phyloP scores from a whole-genome alignment of 2,329 filamentous ascomycete genomes.

The Alternaria ventricosa region DNA sequence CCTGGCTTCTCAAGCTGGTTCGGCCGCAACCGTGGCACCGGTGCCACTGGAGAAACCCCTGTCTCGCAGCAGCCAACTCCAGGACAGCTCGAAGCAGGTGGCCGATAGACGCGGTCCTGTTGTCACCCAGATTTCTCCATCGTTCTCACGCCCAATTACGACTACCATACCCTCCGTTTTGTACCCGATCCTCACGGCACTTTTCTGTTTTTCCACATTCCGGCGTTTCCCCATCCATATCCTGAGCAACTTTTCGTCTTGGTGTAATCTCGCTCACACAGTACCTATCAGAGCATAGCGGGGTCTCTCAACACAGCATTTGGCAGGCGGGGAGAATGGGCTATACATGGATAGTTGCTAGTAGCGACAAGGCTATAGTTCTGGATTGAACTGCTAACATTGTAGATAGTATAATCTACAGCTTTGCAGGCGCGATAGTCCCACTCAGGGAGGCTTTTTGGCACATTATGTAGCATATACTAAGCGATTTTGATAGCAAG shows the following conservation, averaged over 20 bases:
- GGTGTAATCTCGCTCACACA: background rate
- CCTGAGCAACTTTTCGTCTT: background rate
- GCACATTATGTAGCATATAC: background rate
- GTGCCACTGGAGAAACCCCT: slow-evolving; percentile 19
- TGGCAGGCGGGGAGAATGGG: background rate
- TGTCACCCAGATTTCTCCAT: background rate
- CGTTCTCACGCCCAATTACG: slow-evolving; percentile 9
- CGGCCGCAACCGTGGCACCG: slow-evolving; percentile 31
- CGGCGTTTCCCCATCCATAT: background rate
- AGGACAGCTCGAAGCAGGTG: slow-evolving; percentile 47
- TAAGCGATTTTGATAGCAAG: background rate
- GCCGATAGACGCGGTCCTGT: slow-evolving; percentile 26
- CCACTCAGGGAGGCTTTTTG: background rate
- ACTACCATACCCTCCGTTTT: background rate
- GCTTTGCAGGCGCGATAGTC: background rate
- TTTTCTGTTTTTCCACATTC: background rate
- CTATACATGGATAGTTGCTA: background rate
- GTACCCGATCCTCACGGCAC: background rate
- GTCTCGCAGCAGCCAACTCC: slow-evolving; percentile 36
- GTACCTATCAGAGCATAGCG: background rate
- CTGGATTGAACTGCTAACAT: background rate
- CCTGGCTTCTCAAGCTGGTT: slow-evolving; percentile 38
- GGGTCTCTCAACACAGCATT: background rate
- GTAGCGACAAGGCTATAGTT: background rate
- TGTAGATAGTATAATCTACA: background rate